Base-by-base conservation (phyloP, 2,329 filamentous ascomycete species). In the Thelonectria blattea region DNA sequence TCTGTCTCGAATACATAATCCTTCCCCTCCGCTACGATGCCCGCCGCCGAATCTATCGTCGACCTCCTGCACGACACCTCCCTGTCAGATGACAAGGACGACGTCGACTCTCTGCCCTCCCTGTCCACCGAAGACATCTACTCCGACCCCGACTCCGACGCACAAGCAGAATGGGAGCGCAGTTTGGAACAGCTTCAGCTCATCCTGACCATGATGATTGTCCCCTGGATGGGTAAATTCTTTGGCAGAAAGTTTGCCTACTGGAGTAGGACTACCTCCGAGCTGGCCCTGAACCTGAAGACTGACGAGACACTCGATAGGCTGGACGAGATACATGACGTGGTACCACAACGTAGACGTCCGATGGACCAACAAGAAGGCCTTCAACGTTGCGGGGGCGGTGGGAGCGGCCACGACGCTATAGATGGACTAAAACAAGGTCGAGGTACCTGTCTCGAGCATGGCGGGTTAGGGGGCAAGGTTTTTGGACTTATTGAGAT, bases 191-290 rank as follows among this genome's bases (percentile, higher is more conserved):
- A 99, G 79, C 79, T 99, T 61, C 93, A 99, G 80, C 83, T 98
- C 66, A 83, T 99, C 67, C 78, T 98, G 74, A 96, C 91, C 18
- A 96, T 99, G 92, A 91, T 98, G 50, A 78, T 98, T 68, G 90
- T 99, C 52, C 95, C 95, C 3, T 97, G 96, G 76, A 81, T 92
- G 68, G 95, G 95, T 60, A 99, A 98, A 79, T 98, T 93, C 79
- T 87, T 97, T 76, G 95, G 95, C 47, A 86, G 95, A 75, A 96
- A 92, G 77, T 96, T 93, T 80, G 94, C 94, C 61, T 97, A 96
- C 75, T 97, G 93, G 92, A 92, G 94, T 97, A 83, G 75, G 90
- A 65, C 46, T n/a, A 12, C 18, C 17, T 30, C 22, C 61, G 20
- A 42, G 42, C 22, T 48, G 14, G 62, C 45, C 12, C 27, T 10